Conservation (phyloP, 1,139 yeast genomes). For the Diutina siamensis region DNA sequence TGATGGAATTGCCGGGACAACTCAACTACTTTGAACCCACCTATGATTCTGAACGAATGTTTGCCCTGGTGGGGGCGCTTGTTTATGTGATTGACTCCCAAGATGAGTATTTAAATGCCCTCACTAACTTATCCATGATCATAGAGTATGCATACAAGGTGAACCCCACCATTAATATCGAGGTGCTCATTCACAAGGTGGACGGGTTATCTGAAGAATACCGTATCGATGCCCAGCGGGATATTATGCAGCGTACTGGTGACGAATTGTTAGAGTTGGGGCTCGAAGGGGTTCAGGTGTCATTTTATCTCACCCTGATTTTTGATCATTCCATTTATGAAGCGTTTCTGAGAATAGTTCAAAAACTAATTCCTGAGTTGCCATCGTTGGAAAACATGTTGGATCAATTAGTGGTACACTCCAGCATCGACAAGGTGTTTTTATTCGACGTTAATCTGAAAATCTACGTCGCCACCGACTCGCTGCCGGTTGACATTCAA, state of each 20-base stretch:
- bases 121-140: conserved; percentile 79
- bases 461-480: conserved; percentile 91
- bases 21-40: conserved; percentile 78
- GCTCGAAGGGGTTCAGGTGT: conserved; percentile 80
- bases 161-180: conserved; percentile 79
- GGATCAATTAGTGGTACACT: conserved; percentile 80
- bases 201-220: conserved; percentile 94
- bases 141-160: conserved; percentile 81
- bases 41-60: conserved; percentile 67
- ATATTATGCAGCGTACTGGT: conserved; percentile 90
- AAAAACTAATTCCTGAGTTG: conserved; percentile 78
- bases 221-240: conserved; percentile 87
- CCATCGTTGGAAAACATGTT: conserved; percentile 83
- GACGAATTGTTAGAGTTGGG: conserved; percentile 88
- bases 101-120: conserved; percentile 87
- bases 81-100: conserved; percentile 92
- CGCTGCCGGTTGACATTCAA: conserved; percentile 90
- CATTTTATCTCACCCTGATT: conserved; percentile 84
- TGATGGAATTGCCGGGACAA: conserved; percentile 97
- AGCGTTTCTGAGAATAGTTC: conserved; percentile 88
- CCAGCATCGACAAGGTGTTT: conserved; percentile 86
- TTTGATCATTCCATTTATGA: conserved; percentile 95
- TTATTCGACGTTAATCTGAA: conserved; percentile 88
- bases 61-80: conserved; percentile 80
- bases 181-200: conserved; percentile 87